A percentile compares a stretch with the other conserved stretches of the same genome.
phyloP scores from a whole-genome alignment of 2,329 filamentous ascomycete genomes.

The Penicillium sp. region DNA sequence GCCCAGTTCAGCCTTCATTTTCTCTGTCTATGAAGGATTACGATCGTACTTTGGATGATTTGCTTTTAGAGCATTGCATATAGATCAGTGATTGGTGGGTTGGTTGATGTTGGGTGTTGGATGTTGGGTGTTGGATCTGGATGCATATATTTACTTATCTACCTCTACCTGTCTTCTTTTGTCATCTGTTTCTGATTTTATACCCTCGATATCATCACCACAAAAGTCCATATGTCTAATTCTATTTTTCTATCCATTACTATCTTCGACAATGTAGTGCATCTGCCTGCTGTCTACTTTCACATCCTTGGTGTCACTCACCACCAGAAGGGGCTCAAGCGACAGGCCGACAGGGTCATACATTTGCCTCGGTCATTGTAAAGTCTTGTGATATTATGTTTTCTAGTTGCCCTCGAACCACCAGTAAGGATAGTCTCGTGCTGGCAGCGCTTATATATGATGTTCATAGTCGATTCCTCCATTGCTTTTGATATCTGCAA shows the following conservation, averaged over 20 bases:
- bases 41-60: conserved; percentile 66
- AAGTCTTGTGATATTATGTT: background rate
- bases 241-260: background rate
- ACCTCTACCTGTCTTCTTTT: background rate
- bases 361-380: background rate
- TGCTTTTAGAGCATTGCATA: conserved; percentile 16
- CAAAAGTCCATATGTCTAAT: background rate
- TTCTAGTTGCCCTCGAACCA: background rate
- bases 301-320: background rate
- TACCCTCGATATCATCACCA: conserved; percentile 3
- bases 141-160: background rate
- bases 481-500: no score
- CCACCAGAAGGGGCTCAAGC: background rate
- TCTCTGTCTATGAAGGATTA: conserved; percentile 89
- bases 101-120: background rate
- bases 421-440: background rate
- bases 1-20: conserved; percentile 97
- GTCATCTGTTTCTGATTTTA: background rate
- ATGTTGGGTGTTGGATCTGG: conserved; percentile 8
- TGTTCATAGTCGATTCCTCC: background rate
- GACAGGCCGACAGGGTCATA: background rate
- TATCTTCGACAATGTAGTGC: no score
- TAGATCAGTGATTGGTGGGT: conserved; percentile 14
- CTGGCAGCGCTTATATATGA: background rate
- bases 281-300: background rate